Conservation (phyloP, 2,329 filamentous ascomycete species). For the Aspergillus sp. region DNA sequence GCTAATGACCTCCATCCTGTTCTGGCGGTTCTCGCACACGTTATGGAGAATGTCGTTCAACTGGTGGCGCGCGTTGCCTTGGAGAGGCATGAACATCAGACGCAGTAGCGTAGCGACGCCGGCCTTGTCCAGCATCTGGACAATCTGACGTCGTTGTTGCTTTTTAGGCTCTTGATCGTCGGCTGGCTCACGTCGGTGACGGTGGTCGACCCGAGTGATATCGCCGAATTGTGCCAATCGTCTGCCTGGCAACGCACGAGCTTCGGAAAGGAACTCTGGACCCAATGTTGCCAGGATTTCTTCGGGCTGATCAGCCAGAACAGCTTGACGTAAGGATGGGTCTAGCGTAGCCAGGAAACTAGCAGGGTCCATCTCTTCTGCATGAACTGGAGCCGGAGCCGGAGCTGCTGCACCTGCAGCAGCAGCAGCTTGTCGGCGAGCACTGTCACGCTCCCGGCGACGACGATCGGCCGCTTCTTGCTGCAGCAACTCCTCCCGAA, state of each 20-base stretch:
- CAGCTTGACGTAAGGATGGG: constrained; percentile 77
- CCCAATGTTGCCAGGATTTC: constrained; percentile 82
- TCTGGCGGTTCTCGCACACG: constrained; percentile 95
- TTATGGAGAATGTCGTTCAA: constrained; percentile 87
- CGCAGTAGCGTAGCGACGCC: constrained; percentile 93
- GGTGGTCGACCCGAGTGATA: constrained; percentile 40
- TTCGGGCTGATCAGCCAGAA: constrained; percentile 88
- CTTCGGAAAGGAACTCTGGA: constrained; percentile 82
- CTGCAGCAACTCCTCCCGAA: constrained; percentile 85
- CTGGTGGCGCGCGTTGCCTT: constrained; percentile 79
- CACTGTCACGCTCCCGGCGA: constrained; percentile 80
- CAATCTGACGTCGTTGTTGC: constrained; percentile 73
- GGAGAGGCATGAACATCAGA: constrained; percentile 97
- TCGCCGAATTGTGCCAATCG: constrained; percentile 57
- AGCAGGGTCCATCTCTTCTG: constrained; percentile 86
- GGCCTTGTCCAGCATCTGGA: constrained; percentile 96
- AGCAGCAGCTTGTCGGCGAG: constrained; percentile 64
- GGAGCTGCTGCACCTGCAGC: constrained; percentile 47
- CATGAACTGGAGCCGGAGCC: constrained; percentile 52
- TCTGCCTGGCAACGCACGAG: constrained; percentile 67
- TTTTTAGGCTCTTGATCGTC: constrained; percentile 59
- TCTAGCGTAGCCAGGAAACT: constrained; percentile 91
- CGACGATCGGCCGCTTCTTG: constrained; percentile 88
- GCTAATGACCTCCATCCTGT: constrained; percentile 88
- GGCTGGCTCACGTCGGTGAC: constrained; percentile 36